Evolutionary conservation across 371 early-diverging fungal genomes (phyloP).

Genomic region (Mucor piriformis): DNA sequence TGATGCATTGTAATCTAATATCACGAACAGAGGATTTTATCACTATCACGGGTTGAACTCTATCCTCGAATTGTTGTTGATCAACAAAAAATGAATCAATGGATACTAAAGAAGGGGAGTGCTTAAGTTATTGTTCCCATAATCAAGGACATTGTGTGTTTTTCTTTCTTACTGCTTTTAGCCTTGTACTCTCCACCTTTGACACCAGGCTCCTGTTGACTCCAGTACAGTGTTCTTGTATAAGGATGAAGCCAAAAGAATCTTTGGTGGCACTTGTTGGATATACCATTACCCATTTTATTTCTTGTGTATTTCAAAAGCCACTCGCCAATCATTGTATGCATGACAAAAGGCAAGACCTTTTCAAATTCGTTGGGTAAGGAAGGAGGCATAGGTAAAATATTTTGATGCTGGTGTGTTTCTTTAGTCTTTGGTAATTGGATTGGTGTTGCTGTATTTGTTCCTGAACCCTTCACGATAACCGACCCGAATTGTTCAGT

Average conservation of each 20-base stretch:
- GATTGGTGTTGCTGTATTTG: neutral
- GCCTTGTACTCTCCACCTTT: constrained; percentile 46
- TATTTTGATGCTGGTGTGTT: neutral
- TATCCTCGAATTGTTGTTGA: constrained; percentile 27
- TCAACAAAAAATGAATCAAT: constrained; percentile 53
- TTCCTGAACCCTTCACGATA: neutral
- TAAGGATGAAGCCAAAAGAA: constrained; percentile 88
- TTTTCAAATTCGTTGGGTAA: constrained; percentile 5
- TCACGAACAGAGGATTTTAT: constrained; percentile 58
- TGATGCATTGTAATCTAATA: constrained; percentile 64
- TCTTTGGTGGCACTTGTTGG: constrained; percentile 66
- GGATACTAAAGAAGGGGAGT: constrained; percentile 19
- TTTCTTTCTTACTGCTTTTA: constrained; percentile 45
- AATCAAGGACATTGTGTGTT: neutral
- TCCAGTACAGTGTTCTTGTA: constrained; percentile 79
- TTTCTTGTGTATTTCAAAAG: constrained; percentile 73
- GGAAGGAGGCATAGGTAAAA: neutral
- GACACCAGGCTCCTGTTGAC: constrained; percentile 64
- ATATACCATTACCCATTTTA: constrained; percentile 51
- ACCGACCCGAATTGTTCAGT: neutral
- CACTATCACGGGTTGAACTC: constrained; percentile 51
- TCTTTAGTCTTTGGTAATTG: neutral
- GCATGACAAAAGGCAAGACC: constrained; percentile 44
- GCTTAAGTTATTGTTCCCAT: neutral
- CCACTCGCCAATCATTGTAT: constrained; percentile 81